Conservation (phyloP, 73 alveolate genomes). For the Paramecium tetraurelia region DNA sequence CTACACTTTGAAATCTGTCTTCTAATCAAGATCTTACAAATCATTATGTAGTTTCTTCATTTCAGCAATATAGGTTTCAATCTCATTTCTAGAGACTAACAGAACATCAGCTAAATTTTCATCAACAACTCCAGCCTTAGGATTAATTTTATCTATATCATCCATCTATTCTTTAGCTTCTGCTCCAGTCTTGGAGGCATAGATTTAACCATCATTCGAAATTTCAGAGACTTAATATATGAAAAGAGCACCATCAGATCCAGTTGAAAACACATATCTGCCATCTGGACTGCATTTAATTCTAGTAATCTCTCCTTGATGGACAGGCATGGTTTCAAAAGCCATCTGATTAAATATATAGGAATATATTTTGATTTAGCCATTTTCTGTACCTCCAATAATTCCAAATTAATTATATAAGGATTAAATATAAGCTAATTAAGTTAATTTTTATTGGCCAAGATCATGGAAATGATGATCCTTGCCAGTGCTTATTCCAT, state of each 20-base stretch:
- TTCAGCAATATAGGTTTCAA: conserved; percentile 75
- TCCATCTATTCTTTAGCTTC: conserved; percentile 62
- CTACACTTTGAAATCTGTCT: conserved; percentile 69
- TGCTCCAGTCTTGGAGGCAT: conserved; percentile 43
- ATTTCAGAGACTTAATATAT: conserved; percentile 72
- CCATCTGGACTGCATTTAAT: conserved; percentile 83
- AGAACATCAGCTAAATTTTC: conserved; percentile 87
- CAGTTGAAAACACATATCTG: conserved; percentile 81
- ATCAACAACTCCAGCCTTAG: conserved; percentile 76
- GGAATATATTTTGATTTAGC: conserved; percentile 64
- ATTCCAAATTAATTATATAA: conserved; percentile 58
- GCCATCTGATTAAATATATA: conserved; percentile 59
- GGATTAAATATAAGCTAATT: conserved; percentile 47
- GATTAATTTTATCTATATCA: conserved; percentile 62
- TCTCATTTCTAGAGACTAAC: conserved; percentile 73
- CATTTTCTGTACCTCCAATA: conserved; percentile 74
- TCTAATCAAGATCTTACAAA: conserved; percentile 71
- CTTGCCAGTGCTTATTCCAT: conserved; percentile 8
- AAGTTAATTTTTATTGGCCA: conserved; percentile 39
- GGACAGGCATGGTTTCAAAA: conserved; percentile 72
- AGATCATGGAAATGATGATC: conserved; percentile 32
- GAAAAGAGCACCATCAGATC: conserved; percentile 84
- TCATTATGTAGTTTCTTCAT: conserved; percentile 72
- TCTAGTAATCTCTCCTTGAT: conserved; percentile 79
- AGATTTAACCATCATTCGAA: conserved; percentile 41